Evolutionary conservation across 371 early-diverging fungal species (phyloP).

Genomic region (Enteropsectra breve): DNA sequence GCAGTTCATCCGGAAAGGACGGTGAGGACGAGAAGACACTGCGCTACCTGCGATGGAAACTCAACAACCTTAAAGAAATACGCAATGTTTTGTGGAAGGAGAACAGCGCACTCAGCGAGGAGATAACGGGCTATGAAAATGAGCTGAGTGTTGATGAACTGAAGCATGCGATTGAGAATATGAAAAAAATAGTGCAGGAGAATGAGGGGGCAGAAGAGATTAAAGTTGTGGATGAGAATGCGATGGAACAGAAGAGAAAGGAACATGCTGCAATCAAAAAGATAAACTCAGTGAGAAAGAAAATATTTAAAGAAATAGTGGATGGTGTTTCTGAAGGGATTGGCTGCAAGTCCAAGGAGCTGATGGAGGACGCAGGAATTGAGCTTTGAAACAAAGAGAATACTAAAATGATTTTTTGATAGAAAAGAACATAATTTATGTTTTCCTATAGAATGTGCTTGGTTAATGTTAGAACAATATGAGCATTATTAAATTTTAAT

Average conservation of each 20-base stretch:
- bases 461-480: no score
- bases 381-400: conserved; percentile 5
- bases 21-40: conserved; percentile 6
- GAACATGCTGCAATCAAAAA: conserved; percentile 14
- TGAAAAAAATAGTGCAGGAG: conserved; percentile 16
- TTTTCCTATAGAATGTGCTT: no score
- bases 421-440: neutral
- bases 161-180: conserved; percentile 19
- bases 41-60: conserved; percentile 5
- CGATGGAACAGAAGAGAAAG: conserved; percentile 31
- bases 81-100: conserved; percentile 13
- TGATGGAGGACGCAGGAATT: conserved; percentile 53
- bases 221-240: conserved; percentile 34
- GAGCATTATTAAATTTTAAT: neutral
- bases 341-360: conserved; percentile 38
- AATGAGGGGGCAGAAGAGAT: neutral
- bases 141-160: conserved; percentile 39
- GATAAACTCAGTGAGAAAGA: conserved; percentile 29
- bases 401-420: neutral
- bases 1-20: no score
- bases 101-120: conserved; percentile 4
- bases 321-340: conserved; percentile 44
- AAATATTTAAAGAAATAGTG: conserved; percentile 44
- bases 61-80: neutral
- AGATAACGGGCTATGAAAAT: conserved; percentile 16